A percentile compares a stretch with the other conserved stretches of the same genome.
Evolutionary conservation across 1,139 yeast genomes (phyloP).

Genomic region (Sugiyamaella grinbergsii): DNA sequence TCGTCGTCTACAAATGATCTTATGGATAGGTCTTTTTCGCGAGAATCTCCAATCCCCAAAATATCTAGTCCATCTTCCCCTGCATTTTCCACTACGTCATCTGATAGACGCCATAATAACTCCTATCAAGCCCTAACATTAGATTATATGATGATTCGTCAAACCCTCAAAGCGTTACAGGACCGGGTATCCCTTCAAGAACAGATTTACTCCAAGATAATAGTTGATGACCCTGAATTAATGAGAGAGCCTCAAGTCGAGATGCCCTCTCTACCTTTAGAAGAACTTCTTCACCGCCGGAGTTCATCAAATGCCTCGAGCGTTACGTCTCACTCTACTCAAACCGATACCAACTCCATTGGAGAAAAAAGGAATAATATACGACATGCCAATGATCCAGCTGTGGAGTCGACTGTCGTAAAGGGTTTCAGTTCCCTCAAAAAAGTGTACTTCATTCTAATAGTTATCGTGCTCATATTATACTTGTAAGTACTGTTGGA

Average conservation of each 20-base stretch:
- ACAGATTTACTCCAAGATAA: constrained; percentile 24
- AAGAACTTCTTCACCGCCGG: not conserved
- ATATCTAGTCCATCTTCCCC: constrained; percentile 4
- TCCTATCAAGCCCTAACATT: constrained; percentile 26
- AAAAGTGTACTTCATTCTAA: not conserved
- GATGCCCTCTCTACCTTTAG: not conserved
- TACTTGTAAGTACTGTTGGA: constrained; percentile 4
- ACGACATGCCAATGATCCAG: not conserved
- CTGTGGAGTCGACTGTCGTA: not conserved
- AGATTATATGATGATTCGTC: constrained; percentile 31
- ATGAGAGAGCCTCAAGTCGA: not conserved
- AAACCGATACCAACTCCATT: not conserved
- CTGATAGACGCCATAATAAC: constrained; percentile 4
- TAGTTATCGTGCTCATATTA: not conserved
- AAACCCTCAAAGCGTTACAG: constrained; percentile 28
- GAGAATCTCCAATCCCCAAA: constrained; percentile 1
- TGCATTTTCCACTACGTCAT: constrained; percentile 9
- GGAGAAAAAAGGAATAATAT: not conserved
- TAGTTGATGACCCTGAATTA: constrained; percentile 16
- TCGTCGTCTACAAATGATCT: constrained; percentile 1
- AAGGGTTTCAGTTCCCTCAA: not conserved
- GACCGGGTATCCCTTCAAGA: constrained; percentile 30
- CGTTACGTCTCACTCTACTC: constrained; percentile 10
- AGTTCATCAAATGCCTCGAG: constrained; percentile 1
- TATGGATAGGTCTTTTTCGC: not conserved